A percentile compares a stretch with the other conserved stretches of the same genome.
Conservation (phyloP, 768 basidiomycete species). For the Mycena leptocephala region DNA sequence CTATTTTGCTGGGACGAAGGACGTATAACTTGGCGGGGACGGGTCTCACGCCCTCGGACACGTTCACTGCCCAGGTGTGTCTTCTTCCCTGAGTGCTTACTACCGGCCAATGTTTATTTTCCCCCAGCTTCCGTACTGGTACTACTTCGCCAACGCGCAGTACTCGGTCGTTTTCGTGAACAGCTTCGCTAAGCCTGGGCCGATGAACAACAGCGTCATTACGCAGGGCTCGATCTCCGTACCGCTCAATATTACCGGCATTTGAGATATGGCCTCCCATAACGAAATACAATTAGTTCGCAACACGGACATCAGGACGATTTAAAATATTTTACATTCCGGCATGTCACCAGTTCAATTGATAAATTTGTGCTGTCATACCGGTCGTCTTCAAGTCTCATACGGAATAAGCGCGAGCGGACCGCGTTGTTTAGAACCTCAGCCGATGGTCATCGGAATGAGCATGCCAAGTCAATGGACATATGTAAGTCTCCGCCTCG, state of each 20-base stretch:
- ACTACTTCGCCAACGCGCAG: slow-evolving; percentile 6
- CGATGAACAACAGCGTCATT: slow-evolving; percentile 11
- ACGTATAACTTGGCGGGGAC: not conserved
- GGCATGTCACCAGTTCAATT: no score
- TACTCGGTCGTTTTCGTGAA: slow-evolving; percentile 13
- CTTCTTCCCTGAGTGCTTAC: not conserved
- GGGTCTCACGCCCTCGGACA: not conserved
- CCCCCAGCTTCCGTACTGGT: not conserved
- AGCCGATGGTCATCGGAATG: no score
- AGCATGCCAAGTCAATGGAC: no score
- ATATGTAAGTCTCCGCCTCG: no score
- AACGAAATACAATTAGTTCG: no score
- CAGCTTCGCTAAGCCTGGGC: slow-evolving; percentile 4
- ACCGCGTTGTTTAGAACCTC: no score
- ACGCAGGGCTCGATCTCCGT: not conserved
- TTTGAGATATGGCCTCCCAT: no score
- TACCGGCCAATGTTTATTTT: not conserved
- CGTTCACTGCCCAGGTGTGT: not conserved
- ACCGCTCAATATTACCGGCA: not conserved
- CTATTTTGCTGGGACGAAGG: not conserved
- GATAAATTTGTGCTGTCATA: no score
- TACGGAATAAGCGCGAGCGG: no score
- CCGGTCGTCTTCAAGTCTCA: no score
- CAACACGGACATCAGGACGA: no score
- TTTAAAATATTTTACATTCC: no score